Evolutionary conservation across 139 green algal species (phyloP), one percentile per base, ranked within the genome.

Genomic region (Chlamydomonas incerta): DNA sequence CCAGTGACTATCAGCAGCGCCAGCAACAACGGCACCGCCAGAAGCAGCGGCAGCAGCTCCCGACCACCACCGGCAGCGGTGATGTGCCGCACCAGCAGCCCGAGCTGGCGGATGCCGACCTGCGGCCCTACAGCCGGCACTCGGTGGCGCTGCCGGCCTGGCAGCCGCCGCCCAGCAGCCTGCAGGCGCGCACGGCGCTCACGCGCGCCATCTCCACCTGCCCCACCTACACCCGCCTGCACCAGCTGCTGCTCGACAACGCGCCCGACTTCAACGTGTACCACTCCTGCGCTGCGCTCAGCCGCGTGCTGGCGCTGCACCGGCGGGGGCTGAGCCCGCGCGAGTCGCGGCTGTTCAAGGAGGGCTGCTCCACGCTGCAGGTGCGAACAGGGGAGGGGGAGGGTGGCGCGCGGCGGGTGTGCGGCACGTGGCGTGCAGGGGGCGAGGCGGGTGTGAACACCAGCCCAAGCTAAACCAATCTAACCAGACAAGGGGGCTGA

Each of bases 301-400:
- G 28, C 10, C 77, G 77, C 6, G 20, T 83, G 63, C 5, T 83
- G 63, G 46, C 29, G 63, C 77, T 83, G 9, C 77, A 83, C n/a
- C 11, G 9, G 34, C 41, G 14, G 29, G 77, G 77, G 15, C 31
- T 83, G 8, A 66, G 28, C 6, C 77, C 77, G 15, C 77, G 77
- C 10, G 77, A 83, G 77, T 47, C 77, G 23, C 63, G 77, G n/a
- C 77, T 83, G 18, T 83, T 83, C 62, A 74, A 74, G 63, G 77
- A 83, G 41, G 63, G 77, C 28, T 83, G 77, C 63, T 74, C 63
- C n/a, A 52, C 63, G 29, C 3, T 83, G 63, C 77, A 74, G 77
- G 75, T 83, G 23, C 18, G 65, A n/a, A n/a, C n/a, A n/a, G n/a
- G n/a, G n/a, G n/a, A n/a, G n/a, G n/a, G n/a, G n/a, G n/a, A n/a